Base-by-base conservation (phyloP, 2,329 filamentous ascomycete species). In the Curvularia sp. region DNA sequence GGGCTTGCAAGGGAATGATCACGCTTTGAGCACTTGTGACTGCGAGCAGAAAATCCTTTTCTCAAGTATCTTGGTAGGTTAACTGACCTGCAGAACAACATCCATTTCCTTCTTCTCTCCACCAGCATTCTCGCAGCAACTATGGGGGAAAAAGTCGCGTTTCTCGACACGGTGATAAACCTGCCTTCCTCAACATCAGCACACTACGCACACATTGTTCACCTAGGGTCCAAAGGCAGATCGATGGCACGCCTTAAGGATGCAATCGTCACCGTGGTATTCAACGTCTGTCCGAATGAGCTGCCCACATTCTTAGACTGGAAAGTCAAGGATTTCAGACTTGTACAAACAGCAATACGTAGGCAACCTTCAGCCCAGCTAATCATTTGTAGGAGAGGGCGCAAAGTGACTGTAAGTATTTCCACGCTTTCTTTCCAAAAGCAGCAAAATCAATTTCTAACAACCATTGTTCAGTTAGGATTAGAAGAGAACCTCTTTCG, bases 151-250 rank as follows among this genome's bases (percentile, higher is more conserved):
- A 33, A 42, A 12, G 30, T 54, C 35, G 30, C 35, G 13, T 60
- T 54, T 38, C 9, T 28, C n/a, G 35, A 56, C 20, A 26, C 12
- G 8, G 48, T 55, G 24, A 31, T 46, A 5, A 38, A 20, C 0
- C 44, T 64, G 2, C 54, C 54, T 6, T 30, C 59, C 0, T 30
- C 43, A 7, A 33, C 53, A 7, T 31, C 51, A 24, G n/a, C 22
- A 7, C 18, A 53, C 24, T 44, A 62, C 26, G 33, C 62, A 13
- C 56, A 62, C 22, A 51, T 64, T 8, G 39, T 58, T 22, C n/a
- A 44, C 22, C 4, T 24, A 31, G 12, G n/a, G 20, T 18, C 38
- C 6, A 4, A 2, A 24, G 26, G n/a, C 20, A 18, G 28, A 20
- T 50, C 31, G 7, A 51, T 7, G 2, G 20, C 22, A 22, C 13